Conservation (phyloP, 2,329 filamentous ascomycete species). For the Botryosphaeria dothidea region DNA sequence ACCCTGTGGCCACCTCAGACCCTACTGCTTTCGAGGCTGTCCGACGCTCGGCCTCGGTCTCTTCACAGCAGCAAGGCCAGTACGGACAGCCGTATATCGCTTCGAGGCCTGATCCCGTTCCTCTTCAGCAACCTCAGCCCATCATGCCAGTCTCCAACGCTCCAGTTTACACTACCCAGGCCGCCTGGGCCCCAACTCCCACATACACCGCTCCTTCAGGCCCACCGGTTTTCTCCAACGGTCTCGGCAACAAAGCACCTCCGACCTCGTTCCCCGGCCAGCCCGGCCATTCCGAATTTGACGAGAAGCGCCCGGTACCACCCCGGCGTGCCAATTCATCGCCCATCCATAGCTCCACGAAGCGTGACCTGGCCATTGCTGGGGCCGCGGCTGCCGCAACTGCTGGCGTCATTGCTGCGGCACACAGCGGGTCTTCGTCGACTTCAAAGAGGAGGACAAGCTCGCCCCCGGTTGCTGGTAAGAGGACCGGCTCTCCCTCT, state of each 20-base stretch:
- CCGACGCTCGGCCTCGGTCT: slow-evolving; percentile 51
- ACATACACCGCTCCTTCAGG: slow-evolving; percentile 44
- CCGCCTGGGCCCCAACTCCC: slow-evolving; percentile 32
- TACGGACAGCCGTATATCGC: slow-evolving; percentile 38
- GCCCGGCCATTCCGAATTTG: neutral
- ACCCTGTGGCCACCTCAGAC: slow-evolving; percentile 67
- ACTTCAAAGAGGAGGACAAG: slow-evolving; percentile 5
- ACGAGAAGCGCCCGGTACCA: slow-evolving; percentile 27
- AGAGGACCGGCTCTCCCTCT: slow-evolving; percentile 33
- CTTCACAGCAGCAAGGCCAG: slow-evolving; percentile 36
- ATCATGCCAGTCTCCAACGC: slow-evolving; percentile 69
- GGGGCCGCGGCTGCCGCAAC: slow-evolving; percentile 46
- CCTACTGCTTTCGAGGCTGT: slow-evolving; percentile 62
- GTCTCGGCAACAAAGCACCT: slow-evolving; percentile 21
- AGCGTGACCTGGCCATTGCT: slow-evolving; percentile 46
- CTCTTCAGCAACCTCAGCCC: slow-evolving; percentile 84
- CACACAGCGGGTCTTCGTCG: neutral
- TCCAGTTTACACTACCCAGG: slow-evolving; percentile 57
- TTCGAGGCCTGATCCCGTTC: slow-evolving; percentile 52
- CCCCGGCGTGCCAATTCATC: slow-evolving; percentile 49
- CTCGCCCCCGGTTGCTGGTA: slow-evolving; percentile 15
- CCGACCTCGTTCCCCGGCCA: slow-evolving; percentile 11
- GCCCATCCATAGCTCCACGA: slow-evolving; percentile 43
- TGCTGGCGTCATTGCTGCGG: slow-evolving; percentile 33
- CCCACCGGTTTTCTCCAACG: slow-evolving; percentile 42